phyloP scores from a whole-genome alignment of 2,329 filamentous ascomycete genomes.

The Pyrenophora teres region DNA sequence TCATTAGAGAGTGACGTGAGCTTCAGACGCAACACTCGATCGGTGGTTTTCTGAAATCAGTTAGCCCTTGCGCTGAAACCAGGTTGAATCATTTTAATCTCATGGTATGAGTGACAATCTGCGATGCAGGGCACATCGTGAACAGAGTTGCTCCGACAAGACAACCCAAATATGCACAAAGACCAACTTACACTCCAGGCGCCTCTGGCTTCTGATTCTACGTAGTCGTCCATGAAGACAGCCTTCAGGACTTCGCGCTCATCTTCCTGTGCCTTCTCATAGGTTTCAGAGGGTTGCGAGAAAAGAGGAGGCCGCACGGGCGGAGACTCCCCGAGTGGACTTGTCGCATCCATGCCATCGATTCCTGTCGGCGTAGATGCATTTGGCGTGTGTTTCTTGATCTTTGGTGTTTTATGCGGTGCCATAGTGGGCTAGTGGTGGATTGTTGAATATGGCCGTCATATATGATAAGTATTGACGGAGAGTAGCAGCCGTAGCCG shows the following conservation, averaged over 20 bases:
- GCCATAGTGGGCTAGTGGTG: constrained; percentile 51
- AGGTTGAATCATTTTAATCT: neutral
- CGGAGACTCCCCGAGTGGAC: constrained; percentile 35
- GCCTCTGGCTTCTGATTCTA: constrained; percentile 69
- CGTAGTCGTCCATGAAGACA: constrained; percentile 89
- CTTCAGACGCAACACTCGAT: constrained; percentile 80
- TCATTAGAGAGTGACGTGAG: constrained; percentile 75
- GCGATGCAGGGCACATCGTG: neutral
- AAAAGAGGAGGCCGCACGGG: constrained; percentile 38
- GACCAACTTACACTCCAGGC: constrained; percentile 78
- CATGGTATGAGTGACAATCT: too few species aligned
- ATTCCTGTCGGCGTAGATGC: constrained; percentile 38
- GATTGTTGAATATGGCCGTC: constrained; percentile 41
- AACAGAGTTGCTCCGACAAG: too few species aligned
- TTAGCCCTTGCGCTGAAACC: neutral
- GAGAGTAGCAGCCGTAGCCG: constrained; percentile 54
- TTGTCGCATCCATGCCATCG: constrained; percentile 25
- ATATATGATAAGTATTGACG: constrained; percentile 32
- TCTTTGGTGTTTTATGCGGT: constrained; percentile 52
- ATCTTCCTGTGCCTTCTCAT: constrained; percentile 83
- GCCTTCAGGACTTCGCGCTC: constrained; percentile 84
- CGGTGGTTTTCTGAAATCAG: constrained; percentile 67
- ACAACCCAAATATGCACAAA: too few species aligned
- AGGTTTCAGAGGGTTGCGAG: constrained; percentile 59
- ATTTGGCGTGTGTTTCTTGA: constrained; percentile 43